Conservation (phyloP, 2,329 filamentous ascomycete genomes). For the Chrysosporium queenslandicum region DNA sequence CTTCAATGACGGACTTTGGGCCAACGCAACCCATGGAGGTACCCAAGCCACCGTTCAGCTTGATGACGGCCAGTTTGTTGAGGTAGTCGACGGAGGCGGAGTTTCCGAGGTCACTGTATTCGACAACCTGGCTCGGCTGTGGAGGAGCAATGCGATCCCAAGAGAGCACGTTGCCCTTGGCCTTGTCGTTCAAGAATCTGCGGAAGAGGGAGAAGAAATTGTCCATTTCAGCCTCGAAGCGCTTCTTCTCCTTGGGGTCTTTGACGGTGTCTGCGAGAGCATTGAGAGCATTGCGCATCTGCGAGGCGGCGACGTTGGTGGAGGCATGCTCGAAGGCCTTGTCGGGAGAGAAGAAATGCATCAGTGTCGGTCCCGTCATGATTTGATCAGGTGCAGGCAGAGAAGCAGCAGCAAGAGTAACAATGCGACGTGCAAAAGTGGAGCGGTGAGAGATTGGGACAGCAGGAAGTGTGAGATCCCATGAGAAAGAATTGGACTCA, state of each 20-base stretch:
- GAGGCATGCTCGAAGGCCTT: constrained; percentile 99
- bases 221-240: constrained; percentile 99
- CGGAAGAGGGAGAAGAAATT: constrained; percentile 99
- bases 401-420: too few relatives aligned
- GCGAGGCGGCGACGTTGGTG: constrained; percentile 91
- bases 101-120: constrained; percentile 84
- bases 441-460: background rate
- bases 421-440: too few relatives aligned
- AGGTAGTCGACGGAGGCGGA: constrained; percentile 87
- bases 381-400: too few relatives aligned
- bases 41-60: constrained; percentile 98
- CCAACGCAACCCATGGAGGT: constrained; percentile 99
- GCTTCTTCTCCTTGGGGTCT: constrained; percentile 61
- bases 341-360: constrained; percentile 11
- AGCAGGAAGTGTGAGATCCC: background rate
- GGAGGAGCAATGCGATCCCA: constrained; percentile 96
- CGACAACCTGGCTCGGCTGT: constrained; percentile 84
- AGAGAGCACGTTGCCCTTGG: constrained; percentile 90
- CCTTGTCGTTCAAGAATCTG: constrained; percentile 96
- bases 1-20: constrained; percentile 98
- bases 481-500: constrained; percentile 28
- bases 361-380: background rate
- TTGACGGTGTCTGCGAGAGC: constrained; percentile 80
- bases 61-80: constrained; percentile 94
- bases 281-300: constrained; percentile 98